Conservation (phyloP, 306 rosid species). For the Corylus avellana region DNA sequence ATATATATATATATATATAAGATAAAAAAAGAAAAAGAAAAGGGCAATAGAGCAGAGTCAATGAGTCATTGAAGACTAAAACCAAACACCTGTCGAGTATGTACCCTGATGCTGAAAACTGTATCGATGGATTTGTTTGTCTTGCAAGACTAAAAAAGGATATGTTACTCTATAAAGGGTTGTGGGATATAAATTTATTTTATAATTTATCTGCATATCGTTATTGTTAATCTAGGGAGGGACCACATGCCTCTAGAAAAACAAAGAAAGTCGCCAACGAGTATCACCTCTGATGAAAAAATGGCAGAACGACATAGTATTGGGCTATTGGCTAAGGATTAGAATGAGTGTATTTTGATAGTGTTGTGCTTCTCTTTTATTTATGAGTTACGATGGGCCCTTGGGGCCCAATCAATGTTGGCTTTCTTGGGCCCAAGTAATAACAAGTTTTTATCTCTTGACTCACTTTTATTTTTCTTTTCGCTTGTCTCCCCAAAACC, state of each 20-base stretch:
- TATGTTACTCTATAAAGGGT: not conserved
- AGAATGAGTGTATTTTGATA: too few species aligned
- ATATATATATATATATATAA: too few species aligned
- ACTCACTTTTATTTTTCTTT: conserved; percentile 6
- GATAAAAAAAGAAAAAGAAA: not conserved
- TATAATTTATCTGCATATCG: conserved; percentile 1
- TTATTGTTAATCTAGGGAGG: too few species aligned
- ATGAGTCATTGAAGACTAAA: conserved; percentile 6
- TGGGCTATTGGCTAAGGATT: too few species aligned
- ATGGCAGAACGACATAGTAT: too few species aligned
- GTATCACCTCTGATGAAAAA: too few species aligned
- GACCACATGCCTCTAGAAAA: too few species aligned
- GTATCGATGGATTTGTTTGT: conserved; percentile 18
- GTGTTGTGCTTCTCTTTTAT: too few species aligned
- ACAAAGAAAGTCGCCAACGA: too few species aligned
- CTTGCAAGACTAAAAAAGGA: conserved; percentile 24
- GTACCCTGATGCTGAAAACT: conserved; percentile 30
- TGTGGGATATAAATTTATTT: conserved; percentile 10
- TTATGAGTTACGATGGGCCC: too few species aligned
- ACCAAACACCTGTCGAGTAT: conserved; percentile 32
- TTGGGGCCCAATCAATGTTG: too few species aligned
- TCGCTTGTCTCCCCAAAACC: conserved; percentile 31
- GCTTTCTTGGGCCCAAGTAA: too few species aligned
- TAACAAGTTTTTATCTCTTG: not conserved
- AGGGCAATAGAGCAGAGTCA: not conserved